Evolutionary conservation across 78 protist genomes (phyloP).

Genomic region (Chrysochromulina parva): DNA sequence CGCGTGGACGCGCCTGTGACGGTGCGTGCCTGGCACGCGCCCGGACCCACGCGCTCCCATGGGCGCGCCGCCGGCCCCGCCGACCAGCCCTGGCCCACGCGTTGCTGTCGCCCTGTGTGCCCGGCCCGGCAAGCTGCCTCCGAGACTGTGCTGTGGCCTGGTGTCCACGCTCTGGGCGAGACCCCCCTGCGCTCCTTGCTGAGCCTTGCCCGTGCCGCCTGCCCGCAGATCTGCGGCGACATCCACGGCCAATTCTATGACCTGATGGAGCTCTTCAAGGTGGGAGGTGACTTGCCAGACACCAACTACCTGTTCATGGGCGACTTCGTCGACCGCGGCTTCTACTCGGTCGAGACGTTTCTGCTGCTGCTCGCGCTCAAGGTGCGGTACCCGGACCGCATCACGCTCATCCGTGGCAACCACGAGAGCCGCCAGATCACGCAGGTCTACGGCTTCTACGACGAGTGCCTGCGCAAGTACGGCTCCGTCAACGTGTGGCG

Average conservation of each 20-base stretch:
- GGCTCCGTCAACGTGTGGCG: slow-evolving; percentile 95
- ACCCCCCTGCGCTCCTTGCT: too few species aligned
- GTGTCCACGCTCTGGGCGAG: too few species aligned
- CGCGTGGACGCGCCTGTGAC: slow-evolving; percentile 96
- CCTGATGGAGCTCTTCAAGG: slow-evolving; percentile 93
- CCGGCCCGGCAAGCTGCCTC: too few species aligned
- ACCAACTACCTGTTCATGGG: slow-evolving; percentile 98
- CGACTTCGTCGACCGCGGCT: slow-evolving; percentile 99
- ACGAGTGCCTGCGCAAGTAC: slow-evolving; percentile 98
- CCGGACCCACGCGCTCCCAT: not conserved
- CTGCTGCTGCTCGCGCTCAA: slow-evolving; percentile 95
- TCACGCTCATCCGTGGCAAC: slow-evolving; percentile 98
- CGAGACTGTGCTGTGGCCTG: too few species aligned
- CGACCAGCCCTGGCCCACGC: too few species aligned
- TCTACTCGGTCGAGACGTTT: slow-evolving; percentile 95
- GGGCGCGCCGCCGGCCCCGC: not conserved
- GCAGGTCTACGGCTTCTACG: slow-evolving; percentile 98
- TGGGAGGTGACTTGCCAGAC: slow-evolving; percentile 95
- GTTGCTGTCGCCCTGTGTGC: too few species aligned
- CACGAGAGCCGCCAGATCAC: slow-evolving; percentile 99
- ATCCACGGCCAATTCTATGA: slow-evolving; percentile 99
- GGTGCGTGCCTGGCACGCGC: slow-evolving; percentile 48
- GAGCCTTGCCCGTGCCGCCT: too few species aligned
- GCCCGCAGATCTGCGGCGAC: slow-evolving; percentile 95
- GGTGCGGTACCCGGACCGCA: slow-evolving; percentile 93